These are phyloP conservation scores for Trypanosomatidae sp. DNA, from an alignment of 208 protist genomes.

Conservation along the genomic window DNA sequence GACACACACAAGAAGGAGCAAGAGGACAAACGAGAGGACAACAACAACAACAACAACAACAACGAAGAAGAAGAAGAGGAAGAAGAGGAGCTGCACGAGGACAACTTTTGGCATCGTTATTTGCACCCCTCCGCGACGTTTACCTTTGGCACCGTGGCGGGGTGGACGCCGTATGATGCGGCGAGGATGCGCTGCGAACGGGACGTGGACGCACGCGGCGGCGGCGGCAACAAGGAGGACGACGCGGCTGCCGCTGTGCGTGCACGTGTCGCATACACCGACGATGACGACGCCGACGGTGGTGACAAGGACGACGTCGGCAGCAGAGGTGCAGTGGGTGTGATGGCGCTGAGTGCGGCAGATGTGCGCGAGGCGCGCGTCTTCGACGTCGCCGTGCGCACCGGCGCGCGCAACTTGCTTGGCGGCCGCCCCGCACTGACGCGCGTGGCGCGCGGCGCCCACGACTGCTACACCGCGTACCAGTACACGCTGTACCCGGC, in stretches of 20 bases:
- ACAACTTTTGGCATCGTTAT: constrained; percentile 78
- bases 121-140: constrained; percentile 55
- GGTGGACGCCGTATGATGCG: constrained; percentile 29
- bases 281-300: constrained; percentile 22
- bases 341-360: constrained; percentile 49
- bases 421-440: constrained; percentile 45
- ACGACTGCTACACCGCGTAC: constrained; percentile 56
- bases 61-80: constrained; percentile 3
- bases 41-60: not conserved
- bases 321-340: no score
- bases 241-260: constrained; percentile 7
- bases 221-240: not conserved
- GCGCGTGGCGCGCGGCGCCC: constrained; percentile 33
- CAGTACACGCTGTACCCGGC: constrained; percentile 60
- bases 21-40: not conserved
- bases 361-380: constrained; percentile 50
- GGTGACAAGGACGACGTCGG: no score
- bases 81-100: constrained; percentile 64
- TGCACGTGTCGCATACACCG: constrained; percentile 40
- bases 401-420: constrained; percentile 53
- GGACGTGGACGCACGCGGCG: no score
- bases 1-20: not conserved
- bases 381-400: constrained; percentile 69
- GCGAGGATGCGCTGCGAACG: no score
- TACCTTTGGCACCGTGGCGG: constrained; percentile 26